Evolutionary conservation across 1,139 yeast species (phyloP), one percentile per base, ranked within the genome.

Genomic region (Pneumocystis wakefieldiae): DNA sequence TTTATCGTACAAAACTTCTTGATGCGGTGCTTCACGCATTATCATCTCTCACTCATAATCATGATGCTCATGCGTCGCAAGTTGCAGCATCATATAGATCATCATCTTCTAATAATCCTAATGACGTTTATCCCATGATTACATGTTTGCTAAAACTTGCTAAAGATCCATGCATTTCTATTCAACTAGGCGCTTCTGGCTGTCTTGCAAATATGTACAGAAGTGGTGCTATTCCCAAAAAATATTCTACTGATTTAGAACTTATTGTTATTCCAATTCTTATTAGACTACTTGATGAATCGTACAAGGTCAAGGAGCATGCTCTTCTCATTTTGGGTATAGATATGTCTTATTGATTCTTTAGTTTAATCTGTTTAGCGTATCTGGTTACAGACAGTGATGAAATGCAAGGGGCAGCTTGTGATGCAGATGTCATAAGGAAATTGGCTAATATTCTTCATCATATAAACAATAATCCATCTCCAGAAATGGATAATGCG

Each of bases 391-490:
- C 60, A 17, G 69, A 69, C 32, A 67, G 67, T n/a, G 69, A 64
- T 2, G 67, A 65, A 10, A 67, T 71, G 58, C 73, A 76, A 12
- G 69, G 67, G 8, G 67, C 72, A 67, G 76, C 77, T 5, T 73
- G 70, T 19, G 77, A 75, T 62, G 73, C 73, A 10, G 75, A 74
- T 2, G 69, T 74, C 8, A 68, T 75, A 53, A 67, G 66, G 42
- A 69, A 70, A 61, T 66, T 74, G 14, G 68, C 69, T 55, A 65
- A 59, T 36, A 61, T 68, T 7, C 67, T 70, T 4, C 68, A 66
- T 64, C 71, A 65, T 63, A 63, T 65, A 15, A 65, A 64, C 55
- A 66, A 66, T 42, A 38, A 63, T 35, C 63, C 67, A 3, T 64
- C 65, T 36, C 62, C 66, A 48, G 69, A 70, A 67, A n/a, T 53